A percentile compares a stretch with the other conserved stretches of the same genome.
Evolutionary conservation across 2,329 filamentous ascomycete genomes (phyloP).

Genomic region (Ascochyta rabiei): DNA sequence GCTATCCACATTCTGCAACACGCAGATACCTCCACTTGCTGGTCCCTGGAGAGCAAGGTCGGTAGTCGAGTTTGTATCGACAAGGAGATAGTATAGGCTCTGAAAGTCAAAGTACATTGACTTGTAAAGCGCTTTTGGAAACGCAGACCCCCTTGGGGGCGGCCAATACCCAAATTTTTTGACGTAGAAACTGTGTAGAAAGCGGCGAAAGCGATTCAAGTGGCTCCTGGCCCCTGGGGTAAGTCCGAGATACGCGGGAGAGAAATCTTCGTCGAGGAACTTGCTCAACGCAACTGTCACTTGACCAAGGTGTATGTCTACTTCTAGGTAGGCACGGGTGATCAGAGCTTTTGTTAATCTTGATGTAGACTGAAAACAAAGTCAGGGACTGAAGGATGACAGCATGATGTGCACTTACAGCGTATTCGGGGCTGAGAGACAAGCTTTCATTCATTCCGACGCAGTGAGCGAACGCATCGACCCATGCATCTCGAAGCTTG

Average conservation of each 20-base stretch:
- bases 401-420: slow-evolving; percentile 53
- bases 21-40: slow-evolving; percentile 71
- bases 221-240: slow-evolving; percentile 66
- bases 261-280: slow-evolving; percentile 75
- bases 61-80: slow-evolving; percentile 63
- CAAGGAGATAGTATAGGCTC: slow-evolving; percentile 72
- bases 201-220: slow-evolving; percentile 73
- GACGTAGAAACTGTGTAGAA: slow-evolving; percentile 70
- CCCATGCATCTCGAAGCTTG: slow-evolving; percentile 68
- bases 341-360: slow-evolving; percentile 68
- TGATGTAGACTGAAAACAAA: slow-evolving; percentile 43
- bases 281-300: slow-evolving; percentile 64
- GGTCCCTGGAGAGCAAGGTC: slow-evolving; percentile 59
- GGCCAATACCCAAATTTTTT: slow-evolving; percentile 75
- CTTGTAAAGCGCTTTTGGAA: slow-evolving; percentile 64
- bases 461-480: slow-evolving; percentile 77
- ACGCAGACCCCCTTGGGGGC: slow-evolving; percentile 59
- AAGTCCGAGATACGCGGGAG: slow-evolving; percentile 69
- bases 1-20: slow-evolving; percentile 68
- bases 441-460: slow-evolving; percentile 75
- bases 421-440: slow-evolving; percentile 63
- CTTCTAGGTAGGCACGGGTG: slow-evolving; percentile 65
- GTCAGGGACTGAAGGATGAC: neutral
- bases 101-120: slow-evolving; percentile 73
- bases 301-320: slow-evolving; percentile 67